Evolutionary conservation across 202 grass and related monocot species (phyloP), one percentile per base, ranked within the genome.

Genomic region (Miscanthus sacchariflorus): DNA sequence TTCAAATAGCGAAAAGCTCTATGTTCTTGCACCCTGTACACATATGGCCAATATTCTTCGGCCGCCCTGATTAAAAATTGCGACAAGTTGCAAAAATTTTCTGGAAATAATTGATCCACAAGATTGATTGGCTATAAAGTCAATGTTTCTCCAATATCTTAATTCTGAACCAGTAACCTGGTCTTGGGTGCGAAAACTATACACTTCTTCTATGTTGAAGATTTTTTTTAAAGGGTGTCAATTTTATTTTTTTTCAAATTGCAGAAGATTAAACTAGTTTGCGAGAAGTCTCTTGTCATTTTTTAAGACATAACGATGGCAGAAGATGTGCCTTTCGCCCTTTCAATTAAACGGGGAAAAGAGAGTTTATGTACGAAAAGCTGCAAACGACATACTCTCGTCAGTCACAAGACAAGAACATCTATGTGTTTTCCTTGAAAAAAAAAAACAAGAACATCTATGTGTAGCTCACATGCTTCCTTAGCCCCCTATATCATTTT

Each of bases 381-480:
- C 61, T 5, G 10, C 61, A 65, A 65, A 27, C 23, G 61, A 5
- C 68, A 4, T 28, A 67, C 43, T 27, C 61, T 33, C 7, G 61
- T 56, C 14, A 42, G 40, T 69, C 28, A 54, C 72, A 56, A 33
- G 79, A 75, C 23, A 58, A 58, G 44, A 81, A 56, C 59, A 76
- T 12, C 12, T 87, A 43, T 54, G 17, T 56, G 86, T 39, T 36
- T 36, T 36, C 35, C 35, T 36, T 36, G 35, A 36, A 36, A 36
- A 36, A 36, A 36, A 36, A 36, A 33, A 33, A 74, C 23, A 45
- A 58, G 45, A 81, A 56, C 59, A 76, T 12, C 12, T 87, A 43
- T 54, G 17, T 43, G 86, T 39, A 79, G 73, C 71, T 83, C 33
- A 82, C 72, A 82, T 88, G 79, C 86, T 52, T 54, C 42, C 42